Evolutionary conservation across 208 protist species (phyloP).

Genomic region (Acanthamoeba sp.): DNA sequence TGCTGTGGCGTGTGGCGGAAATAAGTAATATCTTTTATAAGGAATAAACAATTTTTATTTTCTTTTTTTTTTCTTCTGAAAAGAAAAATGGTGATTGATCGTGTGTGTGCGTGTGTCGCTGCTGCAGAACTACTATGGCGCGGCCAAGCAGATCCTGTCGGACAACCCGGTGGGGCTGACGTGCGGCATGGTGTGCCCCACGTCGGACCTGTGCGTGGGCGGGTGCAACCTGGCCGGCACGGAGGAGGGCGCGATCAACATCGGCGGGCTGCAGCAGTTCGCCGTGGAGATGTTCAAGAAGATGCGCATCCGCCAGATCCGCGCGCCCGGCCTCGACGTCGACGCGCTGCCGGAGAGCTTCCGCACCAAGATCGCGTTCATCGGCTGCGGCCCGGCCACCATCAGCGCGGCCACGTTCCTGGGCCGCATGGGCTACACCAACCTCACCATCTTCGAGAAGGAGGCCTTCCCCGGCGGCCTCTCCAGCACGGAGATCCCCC

Average conservation of each 20-base stretch:
- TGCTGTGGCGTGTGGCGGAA: no score
- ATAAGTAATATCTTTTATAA: no score
- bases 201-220: slow-evolving; percentile 89
- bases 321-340: slow-evolving; percentile 86
- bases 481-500: slow-evolving; percentile 90
- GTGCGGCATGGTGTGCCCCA: slow-evolving; percentile 93
- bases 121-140: slow-evolving; percentile 90
- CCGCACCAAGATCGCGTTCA: slow-evolving; percentile 82
- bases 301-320: slow-evolving; percentile 90
- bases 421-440: slow-evolving; percentile 91
- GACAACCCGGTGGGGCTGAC: slow-evolving; percentile 92
- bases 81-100: not conserved
- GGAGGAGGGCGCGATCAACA: slow-evolving; percentile 90
- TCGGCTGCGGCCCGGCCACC: slow-evolving; percentile 92
- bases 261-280: slow-evolving; percentile 91
- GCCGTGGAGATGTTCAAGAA: slow-evolving; percentile 90
- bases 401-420: slow-evolving; percentile 93
- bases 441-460: slow-evolving; percentile 93
- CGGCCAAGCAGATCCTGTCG: slow-evolving; percentile 92
- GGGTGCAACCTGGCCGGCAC: slow-evolving; percentile 91
- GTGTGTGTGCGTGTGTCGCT: not conserved
- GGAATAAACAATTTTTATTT: no score
- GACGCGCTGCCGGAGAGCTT: slow-evolving; percentile 87
- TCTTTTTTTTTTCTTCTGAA: not conserved
- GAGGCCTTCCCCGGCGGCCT: slow-evolving; percentile 90